Evolutionary conservation across 2,329 filamentous ascomycete species (phyloP).

Genomic region (Fusarium protoensiforme): DNA sequence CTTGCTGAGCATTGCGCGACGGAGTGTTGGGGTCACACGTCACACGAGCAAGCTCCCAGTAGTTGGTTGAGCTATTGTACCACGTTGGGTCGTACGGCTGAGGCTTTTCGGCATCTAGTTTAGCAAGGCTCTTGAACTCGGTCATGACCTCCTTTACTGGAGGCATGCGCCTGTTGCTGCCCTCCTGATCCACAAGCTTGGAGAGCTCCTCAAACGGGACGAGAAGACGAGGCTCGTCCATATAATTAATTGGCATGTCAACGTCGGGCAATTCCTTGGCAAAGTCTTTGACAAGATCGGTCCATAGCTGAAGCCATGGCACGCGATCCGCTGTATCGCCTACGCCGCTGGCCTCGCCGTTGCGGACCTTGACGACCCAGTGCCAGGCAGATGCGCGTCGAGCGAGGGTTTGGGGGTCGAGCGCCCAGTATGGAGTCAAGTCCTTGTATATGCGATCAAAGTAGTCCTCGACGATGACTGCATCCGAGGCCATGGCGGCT

Average conservation of each 20-base stretch:
- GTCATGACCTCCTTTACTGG: constrained; percentile 57
- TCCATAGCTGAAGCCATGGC: constrained; percentile 61
- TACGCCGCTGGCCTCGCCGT: constrained; percentile 53
- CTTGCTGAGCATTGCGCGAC: constrained; percentile 51
- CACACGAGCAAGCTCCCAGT: constrained; percentile 68
- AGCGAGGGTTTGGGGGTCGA: constrained; percentile 55
- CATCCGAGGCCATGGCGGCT: constrained; percentile 62
- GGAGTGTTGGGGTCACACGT: constrained; percentile 68
- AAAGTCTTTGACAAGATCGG: constrained; percentile 61
- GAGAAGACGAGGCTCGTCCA: constrained; percentile 72
- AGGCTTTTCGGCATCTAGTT: constrained; percentile 49
- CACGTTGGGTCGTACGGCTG: constrained; percentile 59
- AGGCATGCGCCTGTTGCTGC: constrained; percentile 54
- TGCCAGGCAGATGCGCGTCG: constrained; percentile 56
- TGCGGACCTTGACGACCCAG: constrained; percentile 60
- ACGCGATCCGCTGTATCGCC: constrained; percentile 55
- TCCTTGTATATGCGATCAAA: constrained; percentile 74
- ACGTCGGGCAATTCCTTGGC: constrained; percentile 69
- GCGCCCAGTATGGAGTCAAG: constrained; percentile 69
- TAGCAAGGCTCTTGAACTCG: constrained; percentile 53
- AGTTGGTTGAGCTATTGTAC: constrained; percentile 58
- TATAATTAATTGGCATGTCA: constrained; percentile 73
- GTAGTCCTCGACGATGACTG: constrained; percentile 71
- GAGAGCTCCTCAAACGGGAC: constrained; percentile 68
- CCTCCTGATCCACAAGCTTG: constrained; percentile 60